phyloP scores from a whole-genome alignment of 345 rosid species.

The Arabis hirsuta region DNA sequence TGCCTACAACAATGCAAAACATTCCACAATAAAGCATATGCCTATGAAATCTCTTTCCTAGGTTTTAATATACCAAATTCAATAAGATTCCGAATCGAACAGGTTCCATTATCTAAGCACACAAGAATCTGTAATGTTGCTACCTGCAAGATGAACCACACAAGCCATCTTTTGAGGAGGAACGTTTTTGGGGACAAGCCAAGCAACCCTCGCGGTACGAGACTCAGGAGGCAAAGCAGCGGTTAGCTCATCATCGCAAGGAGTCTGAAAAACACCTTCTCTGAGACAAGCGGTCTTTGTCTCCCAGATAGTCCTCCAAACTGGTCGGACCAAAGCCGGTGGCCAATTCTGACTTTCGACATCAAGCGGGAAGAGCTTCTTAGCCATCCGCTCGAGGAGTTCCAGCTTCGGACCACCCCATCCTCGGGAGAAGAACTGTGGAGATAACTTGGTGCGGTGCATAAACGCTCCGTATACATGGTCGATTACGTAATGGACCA shows the following conservation, averaged over 20 bases:
- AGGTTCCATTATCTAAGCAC: neutral
- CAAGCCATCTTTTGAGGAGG: conserved; percentile 91
- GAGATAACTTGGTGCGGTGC: conserved; percentile 80
- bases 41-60: neutral
- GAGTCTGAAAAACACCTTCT: conserved; percentile 87
- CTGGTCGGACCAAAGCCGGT: conserved; percentile 68
- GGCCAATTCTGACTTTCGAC: conserved; percentile 73
- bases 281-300: conserved; percentile 67
- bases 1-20: conserved; percentile 60
- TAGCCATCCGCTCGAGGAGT: conserved; percentile 75
- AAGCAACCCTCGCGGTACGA: conserved; percentile 83
- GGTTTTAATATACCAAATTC: neutral
- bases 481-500: conserved; percentile 89
- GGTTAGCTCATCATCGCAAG: conserved; percentile 77
- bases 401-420: conserved; percentile 96
- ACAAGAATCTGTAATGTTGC: conserved; percentile 3
- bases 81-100: conserved; percentile 1
- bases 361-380: conserved; percentile 73
- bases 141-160: conserved; percentile 99
- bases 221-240: conserved; percentile 90
- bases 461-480: conserved; percentile 91
- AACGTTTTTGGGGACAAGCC: conserved; percentile 74
- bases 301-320: conserved; percentile 96
- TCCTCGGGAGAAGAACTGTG: conserved; percentile 90
- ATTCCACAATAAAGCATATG: neutral